Evolutionary conservation across 345 rosid species (phyloP), one percentile per base, ranked within the genome.

Genomic region (Turnera subulata): DNA sequence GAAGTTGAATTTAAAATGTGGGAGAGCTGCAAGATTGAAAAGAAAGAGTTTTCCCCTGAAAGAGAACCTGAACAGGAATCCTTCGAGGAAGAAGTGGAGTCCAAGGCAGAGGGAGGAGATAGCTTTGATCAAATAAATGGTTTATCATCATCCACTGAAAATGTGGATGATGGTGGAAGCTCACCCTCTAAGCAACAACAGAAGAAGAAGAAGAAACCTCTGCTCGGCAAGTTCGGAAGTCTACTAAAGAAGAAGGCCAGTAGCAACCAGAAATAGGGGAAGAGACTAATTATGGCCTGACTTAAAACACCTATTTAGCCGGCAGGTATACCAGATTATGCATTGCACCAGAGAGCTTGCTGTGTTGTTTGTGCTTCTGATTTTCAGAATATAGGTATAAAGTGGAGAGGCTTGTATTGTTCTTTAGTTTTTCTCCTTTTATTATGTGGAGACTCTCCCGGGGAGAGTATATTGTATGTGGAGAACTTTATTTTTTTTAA

Each of bases 1-100:
- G 84, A 84, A 65, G 79, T 68, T 21, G 90, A 85, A 66, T 87
- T 75, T 63, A 93, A 87, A 71, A 89, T 93, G 99, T 89, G 99
- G 97, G 97, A 93, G 75, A 89, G 94, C 77, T 93, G 97, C 87
- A 89, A 81, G 70, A 85, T 89, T 49, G 96, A 93, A 69, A 93
- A 87, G 94, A 88, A 83, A 74, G 99, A 93, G 67, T 82, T 82
- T 35, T 92, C 88, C 9, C 91, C 91, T 0, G 93, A 78, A 11
- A 79, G 87, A 72, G 88, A 78, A 72, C 22, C 70, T 15, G 96
- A 85, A 63, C 84, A 74, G 52, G 88, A 87, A 71, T 82, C 86
- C 11, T 72, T 78, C 12, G 99, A 85, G 53, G 96, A 89, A 58
- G 96, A 92, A 76, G 72, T 49, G 17, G 91, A 77, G 23, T 72